Evolutionary conservation across 257 asterid species (phyloP).

Genomic region (Primulina eburnea): DNA sequence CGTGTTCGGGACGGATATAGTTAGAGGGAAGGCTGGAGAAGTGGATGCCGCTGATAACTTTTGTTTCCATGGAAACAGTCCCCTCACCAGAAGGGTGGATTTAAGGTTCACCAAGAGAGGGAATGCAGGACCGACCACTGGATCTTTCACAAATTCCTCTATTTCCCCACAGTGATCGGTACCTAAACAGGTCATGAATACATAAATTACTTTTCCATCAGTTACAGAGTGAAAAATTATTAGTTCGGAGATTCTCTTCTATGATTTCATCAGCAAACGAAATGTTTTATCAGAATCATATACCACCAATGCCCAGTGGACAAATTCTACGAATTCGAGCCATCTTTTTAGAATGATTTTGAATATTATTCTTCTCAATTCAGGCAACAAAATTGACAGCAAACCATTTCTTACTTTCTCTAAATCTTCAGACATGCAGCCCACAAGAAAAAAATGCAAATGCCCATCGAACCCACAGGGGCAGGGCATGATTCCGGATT

Average conservation of each 20-base stretch:
- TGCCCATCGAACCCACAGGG: neutral
- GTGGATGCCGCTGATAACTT: slow-evolving; percentile 44
- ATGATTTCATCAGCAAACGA: neutral
- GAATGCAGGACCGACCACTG: slow-evolving; percentile 16
- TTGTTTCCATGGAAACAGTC: slow-evolving; percentile 38
- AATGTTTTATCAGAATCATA: too few relatives aligned
- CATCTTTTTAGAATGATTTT: neutral
- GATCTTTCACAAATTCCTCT: slow-evolving; percentile 14
- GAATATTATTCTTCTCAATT: neutral
- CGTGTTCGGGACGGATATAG: slow-evolving; percentile 52
- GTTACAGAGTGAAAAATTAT: neutral
- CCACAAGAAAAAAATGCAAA: neutral
- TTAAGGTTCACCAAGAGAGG: neutral
- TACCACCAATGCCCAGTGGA: neutral
- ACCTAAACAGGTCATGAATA: slow-evolving; percentile 20
- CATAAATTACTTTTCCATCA: neutral
- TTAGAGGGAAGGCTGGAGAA: slow-evolving; percentile 44
- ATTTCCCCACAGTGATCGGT: slow-evolving; percentile 17
- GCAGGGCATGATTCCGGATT: neutral
- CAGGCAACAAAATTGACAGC: neutral
- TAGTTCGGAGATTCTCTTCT: neutral
- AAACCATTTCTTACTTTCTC: neutral
- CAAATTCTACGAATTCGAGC: neutral
- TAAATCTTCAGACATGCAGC: neutral
- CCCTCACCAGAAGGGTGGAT: neutral